Conservation (phyloP, 2,329 filamentous ascomycete species). For the Penicillium concentricum region DNA sequence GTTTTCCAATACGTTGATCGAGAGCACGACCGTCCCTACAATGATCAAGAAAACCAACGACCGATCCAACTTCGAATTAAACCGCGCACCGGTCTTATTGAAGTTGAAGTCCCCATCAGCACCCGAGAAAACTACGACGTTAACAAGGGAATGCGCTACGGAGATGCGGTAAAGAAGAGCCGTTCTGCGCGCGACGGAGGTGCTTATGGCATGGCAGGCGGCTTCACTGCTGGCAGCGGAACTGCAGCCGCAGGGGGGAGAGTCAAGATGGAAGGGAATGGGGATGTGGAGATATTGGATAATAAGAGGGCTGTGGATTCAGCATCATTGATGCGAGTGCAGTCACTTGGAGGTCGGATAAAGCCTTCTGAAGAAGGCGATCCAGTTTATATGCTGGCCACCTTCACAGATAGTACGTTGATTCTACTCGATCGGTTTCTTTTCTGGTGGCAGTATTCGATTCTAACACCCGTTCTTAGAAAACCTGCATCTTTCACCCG, state of each 20-base stretch:
- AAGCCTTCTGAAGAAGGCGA: slow-evolving; percentile 67
- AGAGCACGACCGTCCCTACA: slow-evolving; percentile 62
- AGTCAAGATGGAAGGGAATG: slow-evolving; percentile 23
- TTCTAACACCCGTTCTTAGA: slow-evolving; percentile 50
- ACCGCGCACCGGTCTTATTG: slow-evolving; percentile 75
- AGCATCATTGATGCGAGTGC: slow-evolving; percentile 65
- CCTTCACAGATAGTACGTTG: slow-evolving; percentile 75
- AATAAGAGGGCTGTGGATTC: slow-evolving; percentile 29
- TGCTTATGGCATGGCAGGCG: slow-evolving; percentile 68
- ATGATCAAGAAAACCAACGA: slow-evolving; percentile 53
- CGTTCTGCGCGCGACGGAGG: slow-evolving; percentile 58
- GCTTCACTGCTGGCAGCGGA: slow-evolving; percentile 63
- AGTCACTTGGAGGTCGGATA: slow-evolving; percentile 83
- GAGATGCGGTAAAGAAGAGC: slow-evolving; percentile 66
- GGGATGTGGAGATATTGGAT: slow-evolving; percentile 34
- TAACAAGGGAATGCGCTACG: slow-evolving; percentile 78
- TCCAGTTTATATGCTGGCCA: slow-evolving; percentile 80
- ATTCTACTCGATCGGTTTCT: background rate
- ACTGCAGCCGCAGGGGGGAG: slow-evolving; percentile 27
- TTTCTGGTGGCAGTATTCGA: background rate
- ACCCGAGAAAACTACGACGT: slow-evolving; percentile 75
- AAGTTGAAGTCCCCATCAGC: slow-evolving; percentile 85
- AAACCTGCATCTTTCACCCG: slow-evolving; percentile 80
- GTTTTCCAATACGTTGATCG: slow-evolving; percentile 83
- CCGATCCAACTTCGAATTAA: slow-evolving; percentile 81